A percentile compares a stretch with the other conserved stretches of the same genome.
Conservation (phyloP, 495 filamentous ascomycete species). For the Aspergillus cristatus region DNA sequence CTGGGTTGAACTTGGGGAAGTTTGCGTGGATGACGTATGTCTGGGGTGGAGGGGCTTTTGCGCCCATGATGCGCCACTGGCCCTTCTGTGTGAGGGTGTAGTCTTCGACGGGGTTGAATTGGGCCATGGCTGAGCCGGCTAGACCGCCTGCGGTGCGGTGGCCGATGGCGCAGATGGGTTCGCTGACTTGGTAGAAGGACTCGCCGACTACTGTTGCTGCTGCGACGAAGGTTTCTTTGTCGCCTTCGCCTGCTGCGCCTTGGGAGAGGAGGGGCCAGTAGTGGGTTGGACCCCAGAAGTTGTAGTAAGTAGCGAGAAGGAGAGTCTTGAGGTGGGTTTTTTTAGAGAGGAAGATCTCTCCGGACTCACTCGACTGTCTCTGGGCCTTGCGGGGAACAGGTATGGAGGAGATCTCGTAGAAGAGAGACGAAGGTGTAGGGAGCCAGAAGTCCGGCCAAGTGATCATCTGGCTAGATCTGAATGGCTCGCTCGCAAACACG, state of each 20-base stretch:
- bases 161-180: slow-evolving; percentile 71
- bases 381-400: slow-evolving; percentile 13
- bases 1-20: slow-evolving; percentile 42
- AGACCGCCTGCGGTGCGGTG: slow-evolving; percentile 48
- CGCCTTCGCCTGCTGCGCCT: slow-evolving; percentile 45
- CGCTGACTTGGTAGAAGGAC: slow-evolving; percentile 51
- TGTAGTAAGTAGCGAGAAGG: slow-evolving; percentile 50
- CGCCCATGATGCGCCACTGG: slow-evolving; percentile 12
- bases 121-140: slow-evolving; percentile 35
- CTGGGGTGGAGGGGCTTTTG: slow-evolving; percentile 11
- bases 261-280: slow-evolving; percentile 46
- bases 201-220: slow-evolving; percentile 35
- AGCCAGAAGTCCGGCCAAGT: slow-evolving; percentile 52
- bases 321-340: slow-evolving; percentile 37
- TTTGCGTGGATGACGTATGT: slow-evolving; percentile 44
- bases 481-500: slow-evolving; percentile 38
- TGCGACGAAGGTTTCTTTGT: slow-evolving; percentile 49
- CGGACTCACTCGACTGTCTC: slow-evolving; percentile 40
- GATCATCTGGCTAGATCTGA: slow-evolving; percentile 34
- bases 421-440: slow-evolving; percentile 34
- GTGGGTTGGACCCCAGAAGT: slow-evolving; percentile 43
- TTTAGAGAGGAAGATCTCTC: slow-evolving; percentile 44
- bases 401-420: slow-evolving; percentile 39
- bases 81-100: slow-evolving; percentile 17
- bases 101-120: slow-evolving; percentile 33